Base-by-base conservation (phyloP, 495 filamentous ascomycete genomes). In the Penicillium riverlandense region DNA sequence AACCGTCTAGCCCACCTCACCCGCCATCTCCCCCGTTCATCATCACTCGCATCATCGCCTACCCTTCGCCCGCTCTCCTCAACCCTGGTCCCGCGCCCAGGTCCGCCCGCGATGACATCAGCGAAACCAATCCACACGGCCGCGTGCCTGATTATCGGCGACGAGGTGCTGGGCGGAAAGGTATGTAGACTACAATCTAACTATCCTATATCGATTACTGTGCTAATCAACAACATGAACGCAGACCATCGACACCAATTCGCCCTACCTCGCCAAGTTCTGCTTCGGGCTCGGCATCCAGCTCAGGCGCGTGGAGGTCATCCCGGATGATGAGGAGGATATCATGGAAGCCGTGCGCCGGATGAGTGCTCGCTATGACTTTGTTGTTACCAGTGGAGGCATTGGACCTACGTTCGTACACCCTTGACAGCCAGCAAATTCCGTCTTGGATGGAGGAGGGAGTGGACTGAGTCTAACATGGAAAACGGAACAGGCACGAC, bases 131-230 rank as follows among this genome's bases (percentile, higher is more conserved):
- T 95, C 46, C 80, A 89, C 57, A 96, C 91, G 38, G 92, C 92
- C 28, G 92, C 86, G 45, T 95, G 89, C 58, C 68, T 98, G 37
- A 89, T 98, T 50, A 98, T 98, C 52, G 92, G 92, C 14, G 91
- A 98, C 65, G 92, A 98, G 59, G 87, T 98, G 4, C 75, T 98
- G 3, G 88, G 88, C n/a, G 92, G 92, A 48, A 98, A 98, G 84
- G 91, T 87, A 57, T 49, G 36, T 11, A 8, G 13, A 42, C 6
- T 7, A 34, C 13, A 6, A 36, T 0, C 9, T 22, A 29, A 38
- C 8, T 31, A 38, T 9, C 8, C n/a, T 5, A 27, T n/a, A 35
- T 35, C 0, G 41, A 31, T 16, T 1, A 11, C 12, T 12, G 11
- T 7, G 39, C 48, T 45, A 8, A 46, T 39, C 10, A 39, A 28